These are phyloP conservation scores for Cymbopogon citratus DNA, from an alignment of 176 grass and related monocot genomes.

Conservation along the genomic window DNA sequence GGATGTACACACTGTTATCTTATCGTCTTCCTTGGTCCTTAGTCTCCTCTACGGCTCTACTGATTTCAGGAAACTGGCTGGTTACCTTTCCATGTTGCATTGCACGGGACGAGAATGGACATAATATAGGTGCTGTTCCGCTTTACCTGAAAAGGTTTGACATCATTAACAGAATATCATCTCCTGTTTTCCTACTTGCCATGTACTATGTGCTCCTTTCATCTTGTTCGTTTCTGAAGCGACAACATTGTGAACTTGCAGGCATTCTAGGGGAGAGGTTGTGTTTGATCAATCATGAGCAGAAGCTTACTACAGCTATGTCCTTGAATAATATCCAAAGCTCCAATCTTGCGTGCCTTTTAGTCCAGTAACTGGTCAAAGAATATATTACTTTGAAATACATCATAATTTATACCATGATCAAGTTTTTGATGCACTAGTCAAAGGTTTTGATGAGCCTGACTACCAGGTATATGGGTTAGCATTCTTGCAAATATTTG, in stretches of 20 bases:
- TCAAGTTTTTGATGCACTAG: constrained; percentile 75
- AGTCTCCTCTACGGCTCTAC: not conserved
- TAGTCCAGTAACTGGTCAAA: constrained; percentile 91
- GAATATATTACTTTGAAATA: constrained; percentile 91
- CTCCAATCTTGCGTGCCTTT: constrained; percentile 92
- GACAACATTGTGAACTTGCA: constrained; percentile 55
- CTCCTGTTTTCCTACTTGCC: constrained; percentile 9
- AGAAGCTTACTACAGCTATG: constrained; percentile 88
- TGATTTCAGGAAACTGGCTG: constrained; percentile 97
- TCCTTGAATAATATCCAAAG: constrained; percentile 86
- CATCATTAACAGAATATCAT: constrained; percentile 30
- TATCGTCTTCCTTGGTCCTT: not conserved
- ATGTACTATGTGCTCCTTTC: constrained; percentile 5
- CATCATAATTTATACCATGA: constrained; percentile 54
- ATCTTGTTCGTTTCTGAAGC: constrained; percentile 22
- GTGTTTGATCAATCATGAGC: constrained; percentile 96
- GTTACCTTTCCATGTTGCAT: constrained; percentile 89
- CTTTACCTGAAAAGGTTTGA: constrained; percentile 98
- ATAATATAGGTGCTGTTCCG: constrained; percentile 86
- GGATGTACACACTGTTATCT: constrained; percentile 22
- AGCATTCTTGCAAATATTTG: not conserved
- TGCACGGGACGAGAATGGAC: constrained; percentile 67
- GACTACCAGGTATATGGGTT: constrained; percentile 53
- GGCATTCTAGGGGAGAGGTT: constrained; percentile 94
- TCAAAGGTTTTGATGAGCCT: constrained; percentile 76